phyloP scores from a whole-genome alignment of 257 asterid genomes.

The Primulina eburnea region DNA sequence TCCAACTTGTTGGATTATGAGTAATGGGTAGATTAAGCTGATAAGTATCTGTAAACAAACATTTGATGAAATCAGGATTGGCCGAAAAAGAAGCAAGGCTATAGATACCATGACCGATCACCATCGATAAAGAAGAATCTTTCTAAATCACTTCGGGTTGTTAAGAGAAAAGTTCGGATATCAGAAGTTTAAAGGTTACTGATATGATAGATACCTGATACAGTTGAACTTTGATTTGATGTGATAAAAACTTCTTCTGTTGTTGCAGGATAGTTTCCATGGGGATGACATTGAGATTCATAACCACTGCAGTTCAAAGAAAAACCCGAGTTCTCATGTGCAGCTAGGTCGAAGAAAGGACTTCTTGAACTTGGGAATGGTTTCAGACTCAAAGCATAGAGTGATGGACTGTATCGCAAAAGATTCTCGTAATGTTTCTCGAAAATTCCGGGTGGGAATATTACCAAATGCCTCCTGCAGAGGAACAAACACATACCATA shows the following conservation, averaged over 20 bases:
- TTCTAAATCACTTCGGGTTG: too few relatives aligned
- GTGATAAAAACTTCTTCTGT: conserved; percentile 1
- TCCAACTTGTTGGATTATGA: conserved; percentile 19
- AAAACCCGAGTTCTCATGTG: conserved; percentile 18
- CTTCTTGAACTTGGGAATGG: conserved; percentile 46
- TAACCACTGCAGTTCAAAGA: conserved; percentile 24
- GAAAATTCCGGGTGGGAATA: conserved; percentile 43
- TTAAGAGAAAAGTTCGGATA: background rate
- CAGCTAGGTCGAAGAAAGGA: conserved; percentile 39
- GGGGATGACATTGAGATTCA: conserved; percentile 20
- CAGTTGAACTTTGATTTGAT: conserved; percentile 22
- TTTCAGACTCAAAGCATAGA: conserved; percentile 30
- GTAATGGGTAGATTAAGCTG: conserved; percentile 1
- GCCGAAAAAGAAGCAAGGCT: too few relatives aligned
- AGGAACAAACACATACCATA: background rate
- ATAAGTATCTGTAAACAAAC: conserved; percentile 13
- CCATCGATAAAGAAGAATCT: too few relatives aligned
- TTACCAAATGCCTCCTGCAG: conserved; percentile 54
- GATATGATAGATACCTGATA: conserved; percentile 31
- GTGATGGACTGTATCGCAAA: conserved; percentile 35
- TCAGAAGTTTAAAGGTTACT: background rate
- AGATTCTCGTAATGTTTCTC: conserved; percentile 58
- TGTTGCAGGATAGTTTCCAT: conserved; percentile 1
- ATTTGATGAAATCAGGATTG: too few relatives aligned
- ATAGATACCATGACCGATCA: too few relatives aligned